Percentiles rank a stretch among this genome's conserved stretches.
Evolutionary conservation across 2,329 filamentous ascomycete genomes (phyloP).

Genomic region (Rhynchosporium graminicola): DNA sequence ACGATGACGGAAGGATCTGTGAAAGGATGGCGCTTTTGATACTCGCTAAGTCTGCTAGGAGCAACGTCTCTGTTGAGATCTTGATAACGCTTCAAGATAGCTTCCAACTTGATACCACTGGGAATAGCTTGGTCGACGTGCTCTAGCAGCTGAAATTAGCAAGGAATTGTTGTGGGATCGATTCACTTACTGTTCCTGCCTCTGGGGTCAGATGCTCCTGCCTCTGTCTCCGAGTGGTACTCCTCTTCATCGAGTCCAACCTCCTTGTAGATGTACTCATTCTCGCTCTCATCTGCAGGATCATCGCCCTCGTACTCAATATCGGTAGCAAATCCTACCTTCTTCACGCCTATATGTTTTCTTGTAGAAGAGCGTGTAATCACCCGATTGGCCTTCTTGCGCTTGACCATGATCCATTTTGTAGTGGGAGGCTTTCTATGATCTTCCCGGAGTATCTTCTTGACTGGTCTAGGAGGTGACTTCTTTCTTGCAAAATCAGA

Average conservation of each 20-base stretch:
- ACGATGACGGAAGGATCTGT: not conserved
- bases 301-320: conserved; percentile 1
- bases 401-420: not conserved
- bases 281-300: not conserved
- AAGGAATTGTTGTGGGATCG: not conserved
- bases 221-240: not conserved
- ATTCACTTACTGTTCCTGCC: not conserved
- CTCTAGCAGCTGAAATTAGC: not conserved
- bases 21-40: not conserved
- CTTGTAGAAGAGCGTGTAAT: not conserved
- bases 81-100: conserved; percentile 3
- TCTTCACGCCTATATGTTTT: not conserved
- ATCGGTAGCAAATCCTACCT: not conserved
- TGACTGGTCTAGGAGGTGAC: not conserved
- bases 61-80: conserved; percentile 3
- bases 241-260: not conserved
- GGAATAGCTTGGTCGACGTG: not conserved
- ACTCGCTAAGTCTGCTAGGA: not conserved
- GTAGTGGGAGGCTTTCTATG: too few relatives aligned
- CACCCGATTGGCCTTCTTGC: not conserved
- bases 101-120: not conserved
- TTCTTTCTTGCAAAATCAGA: not conserved
- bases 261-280: not conserved
- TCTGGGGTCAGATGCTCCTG: not conserved
- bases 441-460: too few relatives aligned